Percentiles rank a stretch among this genome's conserved stretches.
Conservation (phyloP, 257 asterid species). For the Solanum rostratum region DNA sequence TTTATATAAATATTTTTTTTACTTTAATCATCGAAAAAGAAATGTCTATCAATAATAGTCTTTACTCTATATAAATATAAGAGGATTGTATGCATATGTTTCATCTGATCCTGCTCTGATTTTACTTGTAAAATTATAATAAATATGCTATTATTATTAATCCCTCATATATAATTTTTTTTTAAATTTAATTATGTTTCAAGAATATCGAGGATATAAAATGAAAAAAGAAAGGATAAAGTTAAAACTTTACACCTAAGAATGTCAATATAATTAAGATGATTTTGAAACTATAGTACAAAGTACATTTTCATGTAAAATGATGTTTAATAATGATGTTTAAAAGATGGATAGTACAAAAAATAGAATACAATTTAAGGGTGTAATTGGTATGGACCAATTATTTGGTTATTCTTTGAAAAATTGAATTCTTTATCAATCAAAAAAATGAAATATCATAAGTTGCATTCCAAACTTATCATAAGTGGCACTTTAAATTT, state of each 20-base stretch:
- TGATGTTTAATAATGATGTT: no score
- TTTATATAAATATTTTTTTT: no score
- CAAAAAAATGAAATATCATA: no score
- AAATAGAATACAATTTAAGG: not conserved
- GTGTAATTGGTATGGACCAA: not conserved
- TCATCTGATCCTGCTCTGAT: rapidly evolving
- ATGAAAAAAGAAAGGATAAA: not conserved
- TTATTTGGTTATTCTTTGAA: no score
- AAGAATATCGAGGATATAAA: not conserved
- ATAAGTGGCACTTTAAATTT: no score
- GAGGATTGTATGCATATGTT: rapidly evolving
- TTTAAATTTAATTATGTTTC: not conserved
- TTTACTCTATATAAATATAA: rapidly evolving
- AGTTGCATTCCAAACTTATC: no score
- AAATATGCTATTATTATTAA: not conserved
- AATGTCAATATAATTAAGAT: not conserved
- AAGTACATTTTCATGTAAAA: not conserved
- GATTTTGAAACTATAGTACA: not conserved
- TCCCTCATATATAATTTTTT: not conserved
- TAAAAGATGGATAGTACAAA: not conserved
- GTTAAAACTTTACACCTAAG: not conserved
- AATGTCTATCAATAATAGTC: rapidly evolving
- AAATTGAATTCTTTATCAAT: no score
- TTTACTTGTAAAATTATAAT: rapidly evolving
- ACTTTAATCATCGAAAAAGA: not conserved